phyloP scores from a whole-genome alignment of 768 basidiomycete genomes.

The Hemileccinum impolitum region DNA sequence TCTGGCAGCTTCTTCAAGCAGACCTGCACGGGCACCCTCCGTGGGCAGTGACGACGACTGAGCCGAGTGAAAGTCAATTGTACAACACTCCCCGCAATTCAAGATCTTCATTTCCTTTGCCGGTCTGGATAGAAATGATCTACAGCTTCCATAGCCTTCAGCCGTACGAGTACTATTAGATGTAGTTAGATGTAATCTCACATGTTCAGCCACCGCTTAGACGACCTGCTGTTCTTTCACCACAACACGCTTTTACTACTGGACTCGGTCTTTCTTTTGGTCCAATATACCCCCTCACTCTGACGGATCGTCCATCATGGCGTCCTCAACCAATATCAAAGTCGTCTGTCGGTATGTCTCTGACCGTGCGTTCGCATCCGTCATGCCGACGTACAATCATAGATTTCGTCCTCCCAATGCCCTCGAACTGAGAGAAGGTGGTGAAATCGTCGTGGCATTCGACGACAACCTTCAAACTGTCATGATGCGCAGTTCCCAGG shows the following conservation, averaged over 20 bases:
- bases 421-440: constrained; percentile 83
- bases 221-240: constrained; percentile 23
- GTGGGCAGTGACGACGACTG: constrained; percentile 52
- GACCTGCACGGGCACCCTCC: constrained; percentile 34
- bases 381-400: constrained; percentile 9
- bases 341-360: constrained; percentile 92
- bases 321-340: constrained; percentile 87
- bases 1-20: constrained; percentile 50
- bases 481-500: constrained; percentile 66
- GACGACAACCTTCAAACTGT: constrained; percentile 84
- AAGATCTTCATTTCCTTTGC: too few species aligned
- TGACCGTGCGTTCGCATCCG: not conserved
- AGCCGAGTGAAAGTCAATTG: constrained; percentile 6
- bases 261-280: constrained; percentile 6
- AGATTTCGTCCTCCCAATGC: constrained; percentile 96
- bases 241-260: constrained; percentile 6
- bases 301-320: constrained; percentile 48
- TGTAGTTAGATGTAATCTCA: constrained; percentile 1
- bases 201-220: constrained; percentile 29
- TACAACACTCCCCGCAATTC: too few species aligned
- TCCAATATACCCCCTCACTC: constrained; percentile 17
- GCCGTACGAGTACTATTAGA: not conserved
- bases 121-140: not conserved
- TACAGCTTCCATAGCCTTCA: not conserved
- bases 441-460: constrained; percentile 87